Evolutionary conservation across 352 stramenopile species (phyloP), one percentile per base, ranked within the genome.

Genomic region (Phytophthora fragariae): DNA sequence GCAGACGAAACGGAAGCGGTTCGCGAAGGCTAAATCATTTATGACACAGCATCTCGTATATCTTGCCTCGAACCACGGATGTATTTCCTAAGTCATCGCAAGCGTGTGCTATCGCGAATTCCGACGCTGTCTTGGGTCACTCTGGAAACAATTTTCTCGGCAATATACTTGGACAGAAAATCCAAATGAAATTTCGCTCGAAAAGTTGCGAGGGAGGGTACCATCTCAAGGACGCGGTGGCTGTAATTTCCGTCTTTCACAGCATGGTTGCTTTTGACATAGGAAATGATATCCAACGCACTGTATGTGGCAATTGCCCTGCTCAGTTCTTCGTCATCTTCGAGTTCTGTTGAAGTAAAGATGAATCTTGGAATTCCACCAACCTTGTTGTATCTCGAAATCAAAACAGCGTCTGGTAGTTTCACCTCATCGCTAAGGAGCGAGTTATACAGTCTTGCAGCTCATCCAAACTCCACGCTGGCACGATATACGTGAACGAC

Each of bases 381-480:
- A 7, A 85, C 92, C 61, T 84, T 81, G 17, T 65, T 91, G 33
- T 76, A 96, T 54, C 80, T 94, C 24, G 84, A 77, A 19, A 73
- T 85, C 11, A 77, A 92, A 14, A 92, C 72, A 27, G 80, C 6
- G 2, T 68, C 39, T 29, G 50, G 7, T 15, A 62, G 12, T 46
- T 60, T 41, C 17, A 68, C 14, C 0, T 55, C 3, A 35, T 35
- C 52, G 2, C 2, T 19, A 3, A 68, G 35, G 4, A 68, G 52
- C 1, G 62, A 53, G 10, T 68, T 68, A 37, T 56, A 21, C 19
- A 68, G 11, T 55, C 17, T 55, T 55, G 19, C 2, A 62, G 37
- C 35, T 68, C 62, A 2, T 54, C 7, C 15, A 64, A 64, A 8
- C 10, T 55, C 57, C 57, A 56, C 57, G 57, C 44, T 64, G 57